Percentiles rank a stretch among this genome's conserved stretches.
Evolutionary conservation across 768 basidiomycete species (phyloP).

Genomic region (Podaxis carcinomalis): DNA sequence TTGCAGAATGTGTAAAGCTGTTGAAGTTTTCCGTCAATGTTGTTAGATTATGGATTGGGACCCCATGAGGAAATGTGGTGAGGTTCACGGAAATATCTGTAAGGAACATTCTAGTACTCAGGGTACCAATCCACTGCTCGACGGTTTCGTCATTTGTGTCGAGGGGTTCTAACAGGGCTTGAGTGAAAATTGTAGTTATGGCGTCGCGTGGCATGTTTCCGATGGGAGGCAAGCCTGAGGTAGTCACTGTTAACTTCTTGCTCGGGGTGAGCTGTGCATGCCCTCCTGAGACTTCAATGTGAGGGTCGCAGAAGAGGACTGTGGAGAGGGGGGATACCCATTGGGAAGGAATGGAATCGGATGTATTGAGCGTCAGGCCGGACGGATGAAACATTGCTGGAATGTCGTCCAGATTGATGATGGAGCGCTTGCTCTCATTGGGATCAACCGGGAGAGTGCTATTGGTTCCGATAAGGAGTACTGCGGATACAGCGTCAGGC

Average conservation of each 20-base stretch:
- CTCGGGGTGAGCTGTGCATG: background rate
- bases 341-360: background rate
- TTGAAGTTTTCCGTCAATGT: background rate
- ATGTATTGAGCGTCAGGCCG: background rate
- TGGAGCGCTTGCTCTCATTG: background rate
- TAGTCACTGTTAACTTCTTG: background rate
- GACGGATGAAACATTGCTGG: background rate
- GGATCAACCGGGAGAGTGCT: background rate
- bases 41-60: background rate
- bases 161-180: background rate
- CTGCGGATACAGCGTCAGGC: background rate
- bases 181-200: background rate
- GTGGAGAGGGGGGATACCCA: background rate
- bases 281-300: background rate
- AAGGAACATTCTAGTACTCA: background rate
- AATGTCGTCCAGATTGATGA: background rate
- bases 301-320: background rate
- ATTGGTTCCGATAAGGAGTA: constrained; percentile 1
- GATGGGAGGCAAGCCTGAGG: background rate
- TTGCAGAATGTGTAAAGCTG: background rate
- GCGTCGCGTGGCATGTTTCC: background rate
- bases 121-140: background rate
- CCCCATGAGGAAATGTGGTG: background rate
- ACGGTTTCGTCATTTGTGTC: background rate
- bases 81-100: background rate